Percentiles rank a stretch among this genome's conserved stretches.
Conservation (phyloP, 2,329 filamentous ascomycete species). For the Xylariales sp. region DNA sequence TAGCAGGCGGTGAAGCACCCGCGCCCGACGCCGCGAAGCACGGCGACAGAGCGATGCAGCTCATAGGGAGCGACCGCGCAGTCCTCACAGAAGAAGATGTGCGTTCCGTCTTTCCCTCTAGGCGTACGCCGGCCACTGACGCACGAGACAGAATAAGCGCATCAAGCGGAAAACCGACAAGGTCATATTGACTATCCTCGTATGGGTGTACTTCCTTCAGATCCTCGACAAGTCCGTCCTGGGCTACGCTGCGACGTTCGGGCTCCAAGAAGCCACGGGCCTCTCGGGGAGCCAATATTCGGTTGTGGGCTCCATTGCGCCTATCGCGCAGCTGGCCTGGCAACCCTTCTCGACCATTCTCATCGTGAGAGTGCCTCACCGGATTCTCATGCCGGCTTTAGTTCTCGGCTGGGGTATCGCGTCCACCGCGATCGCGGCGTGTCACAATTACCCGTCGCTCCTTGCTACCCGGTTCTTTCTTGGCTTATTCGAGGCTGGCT, state of each 20-base stretch:
- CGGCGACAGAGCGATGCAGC: constrained; percentile 31
- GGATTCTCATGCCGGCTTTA: constrained; percentile 67
- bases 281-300: constrained; percentile 66
- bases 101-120: not conserved
- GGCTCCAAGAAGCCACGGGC: constrained; percentile 67
- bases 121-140: not conserved
- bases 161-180: constrained; percentile 52
- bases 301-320: constrained; percentile 56
- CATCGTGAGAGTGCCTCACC: constrained; percentile 69
- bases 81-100: constrained; percentile 41
- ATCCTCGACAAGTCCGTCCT: constrained; percentile 72
- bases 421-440: constrained; percentile 63
- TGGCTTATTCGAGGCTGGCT: constrained; percentile 65
- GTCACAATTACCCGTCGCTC: constrained; percentile 60
- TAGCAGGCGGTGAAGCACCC: not conserved
- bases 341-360: constrained; percentile 64
- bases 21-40: constrained; percentile 22
- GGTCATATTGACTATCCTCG: constrained; percentile 59
- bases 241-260: constrained; percentile 71
- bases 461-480: constrained; percentile 66
- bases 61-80: constrained; percentile 35
- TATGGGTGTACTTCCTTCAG: constrained; percentile 72
- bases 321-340: constrained; percentile 65
- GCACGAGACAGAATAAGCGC: constrained; percentile 35
- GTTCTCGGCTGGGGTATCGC: constrained; percentile 64